These are phyloP conservation scores for Juncus inflexus DNA, from an alignment of 176 grass and related monocot genomes.

Conservation along the genomic window DNA sequence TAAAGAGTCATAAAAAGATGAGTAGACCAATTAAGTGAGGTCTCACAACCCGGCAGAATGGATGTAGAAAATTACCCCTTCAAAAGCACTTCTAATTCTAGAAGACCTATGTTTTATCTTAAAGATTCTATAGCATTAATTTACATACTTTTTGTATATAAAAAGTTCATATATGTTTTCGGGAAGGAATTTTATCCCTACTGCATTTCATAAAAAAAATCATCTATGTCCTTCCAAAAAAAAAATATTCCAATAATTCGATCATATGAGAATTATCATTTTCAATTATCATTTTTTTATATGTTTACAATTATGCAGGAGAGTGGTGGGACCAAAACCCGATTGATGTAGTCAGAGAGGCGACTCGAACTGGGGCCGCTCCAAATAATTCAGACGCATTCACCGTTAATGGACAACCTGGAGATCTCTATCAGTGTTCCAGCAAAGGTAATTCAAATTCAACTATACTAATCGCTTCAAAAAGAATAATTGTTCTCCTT, in stretches of 20 bases:
- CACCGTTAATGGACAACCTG: slow-evolving; percentile 91
- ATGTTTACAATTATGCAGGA: slow-evolving; percentile 36
- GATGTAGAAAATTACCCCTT: not conserved
- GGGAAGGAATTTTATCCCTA: not conserved
- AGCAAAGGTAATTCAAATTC: slow-evolving; percentile 32
- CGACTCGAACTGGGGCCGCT: slow-evolving; percentile 62
- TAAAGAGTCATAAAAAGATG: slow-evolving; percentile 15
- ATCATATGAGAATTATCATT: not conserved
- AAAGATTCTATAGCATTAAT: too few relatives aligned
- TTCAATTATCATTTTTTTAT: not conserved
- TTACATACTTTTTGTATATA: too few relatives aligned
- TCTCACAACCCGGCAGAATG: slow-evolving; percentile 3
- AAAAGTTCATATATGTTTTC: too few relatives aligned
- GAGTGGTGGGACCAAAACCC: slow-evolving; percentile 94
- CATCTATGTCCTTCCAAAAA: not conserved
- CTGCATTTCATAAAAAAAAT: not conserved
- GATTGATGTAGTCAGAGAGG: slow-evolving; percentile 63
- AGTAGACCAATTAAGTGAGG: slow-evolving; percentile 11
- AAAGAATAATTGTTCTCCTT: too few relatives aligned
- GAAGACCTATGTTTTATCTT: not conserved
- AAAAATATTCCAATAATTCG: too few relatives aligned
- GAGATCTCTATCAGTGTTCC: slow-evolving; percentile 87
- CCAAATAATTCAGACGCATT: slow-evolving; percentile 80
- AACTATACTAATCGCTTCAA: too few relatives aligned
- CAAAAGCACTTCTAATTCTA: not conserved